Percentiles rank a stretch among this genome's conserved stretches.
Evolutionary conservation across 805 yeast species (phyloP).

Genomic region (Ogataea allantospora): DNA sequence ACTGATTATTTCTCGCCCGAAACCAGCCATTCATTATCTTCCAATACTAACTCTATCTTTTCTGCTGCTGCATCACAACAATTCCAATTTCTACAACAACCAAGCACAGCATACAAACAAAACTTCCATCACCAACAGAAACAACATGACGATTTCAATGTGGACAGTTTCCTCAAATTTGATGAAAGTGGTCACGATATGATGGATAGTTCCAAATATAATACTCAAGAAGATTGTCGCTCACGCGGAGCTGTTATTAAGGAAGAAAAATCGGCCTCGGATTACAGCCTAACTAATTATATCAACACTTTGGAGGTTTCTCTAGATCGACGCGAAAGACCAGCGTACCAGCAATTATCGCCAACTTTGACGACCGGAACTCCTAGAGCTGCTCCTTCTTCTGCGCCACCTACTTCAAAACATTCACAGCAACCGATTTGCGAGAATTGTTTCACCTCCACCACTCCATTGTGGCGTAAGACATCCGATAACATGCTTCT

Average conservation of each 20-base stretch:
- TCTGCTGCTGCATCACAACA: slow-evolving; percentile 15
- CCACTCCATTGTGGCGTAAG: slow-evolving; percentile 93
- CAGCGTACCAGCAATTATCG: slow-evolving; percentile 9
- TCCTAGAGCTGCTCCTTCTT: slow-evolving; percentile 10
- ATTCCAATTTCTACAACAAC: slow-evolving; percentile 5
- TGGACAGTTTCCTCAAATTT: slow-evolving; percentile 33
- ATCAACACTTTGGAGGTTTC: slow-evolving; percentile 35
- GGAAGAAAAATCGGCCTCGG: slow-evolving; percentile 9
- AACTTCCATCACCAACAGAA: slow-evolving; percentile 10
- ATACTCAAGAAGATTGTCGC: slow-evolving; percentile 4
- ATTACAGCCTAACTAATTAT: slow-evolving; percentile 30
- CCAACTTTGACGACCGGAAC: slow-evolving; percentile 17
- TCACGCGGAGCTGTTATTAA: background rate
- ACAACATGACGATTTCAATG: slow-evolving; percentile 28
- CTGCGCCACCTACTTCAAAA: slow-evolving; percentile 11
- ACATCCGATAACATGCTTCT: slow-evolving; percentile 75
- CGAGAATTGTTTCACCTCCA: slow-evolving; percentile 85
- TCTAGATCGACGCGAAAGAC: slow-evolving; percentile 26
- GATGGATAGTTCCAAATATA: slow-evolving; percentile 29
- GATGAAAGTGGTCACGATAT: slow-evolving; percentile 29
- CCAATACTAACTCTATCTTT: slow-evolving; percentile 25
- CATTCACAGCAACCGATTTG: slow-evolving; percentile 45
- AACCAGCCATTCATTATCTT: slow-evolving; percentile 27
- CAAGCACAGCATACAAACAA: slow-evolving; percentile 3
- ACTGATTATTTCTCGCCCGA: slow-evolving; percentile 28